These are phyloP conservation scores for Torulaspora maleeae DNA, from an alignment of 805 yeast genomes.

Conservation along the genomic window DNA sequence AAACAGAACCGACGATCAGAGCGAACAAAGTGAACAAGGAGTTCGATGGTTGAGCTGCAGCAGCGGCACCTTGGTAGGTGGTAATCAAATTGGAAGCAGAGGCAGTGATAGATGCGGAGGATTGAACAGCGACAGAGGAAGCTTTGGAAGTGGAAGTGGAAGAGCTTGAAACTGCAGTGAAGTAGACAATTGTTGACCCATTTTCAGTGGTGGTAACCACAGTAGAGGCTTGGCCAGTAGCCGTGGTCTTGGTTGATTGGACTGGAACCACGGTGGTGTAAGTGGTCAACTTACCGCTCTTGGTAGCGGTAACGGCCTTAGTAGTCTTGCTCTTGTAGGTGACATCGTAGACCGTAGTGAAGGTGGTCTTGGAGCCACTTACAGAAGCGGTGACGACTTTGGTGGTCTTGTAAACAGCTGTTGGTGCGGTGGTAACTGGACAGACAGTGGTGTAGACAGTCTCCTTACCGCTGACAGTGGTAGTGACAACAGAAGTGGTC, in stretches of 20 bases:
- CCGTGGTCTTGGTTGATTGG: background rate
- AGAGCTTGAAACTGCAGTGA: constrained; percentile 9
- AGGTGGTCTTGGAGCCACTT: constrained; percentile 8
- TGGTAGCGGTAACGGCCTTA: constrained; percentile 8
- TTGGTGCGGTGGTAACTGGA: constrained; percentile 8
- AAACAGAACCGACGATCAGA: constrained; percentile 3
- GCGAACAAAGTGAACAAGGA: constrained; percentile 3
- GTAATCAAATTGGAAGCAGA: background rate
- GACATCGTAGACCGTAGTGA: constrained; percentile 7
- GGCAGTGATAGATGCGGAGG: background rate
- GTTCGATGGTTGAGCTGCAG: constrained; percentile 1
- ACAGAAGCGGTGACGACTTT: constrained; percentile 1
- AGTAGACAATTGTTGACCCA: constrained; percentile 9
- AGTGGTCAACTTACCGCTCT: background rate
- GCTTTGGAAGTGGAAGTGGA: constrained; percentile 13
- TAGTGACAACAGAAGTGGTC: constrained; percentile 8
- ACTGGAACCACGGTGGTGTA: constrained; percentile 5
- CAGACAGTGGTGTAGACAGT: constrained; percentile 16
- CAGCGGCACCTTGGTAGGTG: constrained; percentile 8
- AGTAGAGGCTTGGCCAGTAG: constrained; percentile 12
- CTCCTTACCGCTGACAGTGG: constrained; percentile 10
- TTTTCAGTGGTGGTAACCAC: constrained; percentile 12
- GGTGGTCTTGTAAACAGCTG: background rate
- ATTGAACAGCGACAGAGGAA: constrained; percentile 1
- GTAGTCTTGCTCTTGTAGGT: background rate